Evolutionary conservation across 2,329 filamentous ascomycete genomes (phyloP), one percentile per base, ranked within the genome.

Genomic region (Hypoxylon sp.): DNA sequence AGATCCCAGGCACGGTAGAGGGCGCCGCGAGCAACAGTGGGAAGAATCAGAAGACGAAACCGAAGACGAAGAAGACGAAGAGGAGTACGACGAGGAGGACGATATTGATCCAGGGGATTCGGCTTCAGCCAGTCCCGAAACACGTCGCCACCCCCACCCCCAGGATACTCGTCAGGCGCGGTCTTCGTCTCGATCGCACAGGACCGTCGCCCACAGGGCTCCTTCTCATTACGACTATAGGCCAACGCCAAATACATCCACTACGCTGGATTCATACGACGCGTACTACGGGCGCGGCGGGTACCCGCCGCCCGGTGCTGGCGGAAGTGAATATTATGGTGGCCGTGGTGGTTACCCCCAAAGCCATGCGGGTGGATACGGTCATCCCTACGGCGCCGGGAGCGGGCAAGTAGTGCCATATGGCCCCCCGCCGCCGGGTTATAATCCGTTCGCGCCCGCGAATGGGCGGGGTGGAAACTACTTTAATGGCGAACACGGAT

Each of bases 181-280:
- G 51, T 54, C 64, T 68, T 69, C 40, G 70, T 70, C 56, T 46
- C 73, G 75, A 30, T 67, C 68, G 45, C 73, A 73, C 63, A 68
- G 67, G 49, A 66, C 26, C 17, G 37, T 70, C 27, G 27, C 65
- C 19, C 61, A 61, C 8, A 59, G 64, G 42, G 50, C 62, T n/a
- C 23, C 52, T 8, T 59, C 66, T 42, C 57, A 51, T n/a, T 61
- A 63, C 60, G 56, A 55, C 34, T 59, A 51, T 55, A 59, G 60
- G 62, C 60, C 46, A 17, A 46, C 57, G 58, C 60, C 64, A 52
- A 59, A 61, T 57, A 76, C 78, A 59, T 75, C 82, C 46, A 81
- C 83, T 75, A 88, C 80, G 68, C 77, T 81, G 75, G 87, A 88
- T 68, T 80, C 80, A 25, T 77, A 89, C 16, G 84, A 89, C n/a